These are phyloP conservation scores for Coemansia reversa DNA, from an alignment of 192 early-diverging fungal species.

Conservation along the genomic window DNA sequence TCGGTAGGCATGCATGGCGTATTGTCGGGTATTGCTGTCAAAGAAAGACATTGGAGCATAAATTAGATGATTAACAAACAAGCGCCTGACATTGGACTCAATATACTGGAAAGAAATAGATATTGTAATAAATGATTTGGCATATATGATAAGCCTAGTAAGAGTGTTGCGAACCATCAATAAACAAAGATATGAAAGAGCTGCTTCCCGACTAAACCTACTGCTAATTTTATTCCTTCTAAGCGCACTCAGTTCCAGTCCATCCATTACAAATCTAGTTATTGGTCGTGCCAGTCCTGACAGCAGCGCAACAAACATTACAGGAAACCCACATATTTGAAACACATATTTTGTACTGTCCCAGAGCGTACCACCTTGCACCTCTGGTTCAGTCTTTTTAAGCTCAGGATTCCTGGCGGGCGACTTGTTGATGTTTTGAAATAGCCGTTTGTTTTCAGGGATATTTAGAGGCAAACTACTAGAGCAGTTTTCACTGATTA, in stretches of 20 bases:
- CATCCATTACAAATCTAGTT: conserved; percentile 17
- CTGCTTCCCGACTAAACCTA: background rate
- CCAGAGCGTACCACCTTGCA: conserved; percentile 3
- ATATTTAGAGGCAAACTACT: conserved; percentile 5
- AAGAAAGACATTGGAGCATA: conserved; percentile 43
- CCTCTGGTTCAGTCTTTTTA: background rate
- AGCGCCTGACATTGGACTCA: conserved; percentile 10
- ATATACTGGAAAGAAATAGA: conserved; percentile 7
- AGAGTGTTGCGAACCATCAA: conserved; percentile 11
- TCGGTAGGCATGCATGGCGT: conserved; percentile 23
- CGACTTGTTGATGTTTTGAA: background rate
- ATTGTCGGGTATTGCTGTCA: conserved; percentile 29
- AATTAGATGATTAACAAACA: conserved; percentile 27
- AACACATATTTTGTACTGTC: conserved; percentile 26
- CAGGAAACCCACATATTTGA: conserved; percentile 21
- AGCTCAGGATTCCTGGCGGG: background rate
- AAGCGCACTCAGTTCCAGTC: conserved; percentile 25
- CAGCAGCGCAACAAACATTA: conserved; percentile 14
- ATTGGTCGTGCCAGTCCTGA: conserved; percentile 30
- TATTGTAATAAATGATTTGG: conserved; percentile 2
- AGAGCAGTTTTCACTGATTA: conserved; percentile 1
- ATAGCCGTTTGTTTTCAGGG: background rate
- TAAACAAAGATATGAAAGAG: conserved; percentile 11
- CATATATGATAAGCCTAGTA: background rate
- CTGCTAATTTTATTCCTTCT: conserved; percentile 7